phyloP scores from a whole-genome alignment of 345 rosid genomes.

The Erodium maritimum region DNA sequence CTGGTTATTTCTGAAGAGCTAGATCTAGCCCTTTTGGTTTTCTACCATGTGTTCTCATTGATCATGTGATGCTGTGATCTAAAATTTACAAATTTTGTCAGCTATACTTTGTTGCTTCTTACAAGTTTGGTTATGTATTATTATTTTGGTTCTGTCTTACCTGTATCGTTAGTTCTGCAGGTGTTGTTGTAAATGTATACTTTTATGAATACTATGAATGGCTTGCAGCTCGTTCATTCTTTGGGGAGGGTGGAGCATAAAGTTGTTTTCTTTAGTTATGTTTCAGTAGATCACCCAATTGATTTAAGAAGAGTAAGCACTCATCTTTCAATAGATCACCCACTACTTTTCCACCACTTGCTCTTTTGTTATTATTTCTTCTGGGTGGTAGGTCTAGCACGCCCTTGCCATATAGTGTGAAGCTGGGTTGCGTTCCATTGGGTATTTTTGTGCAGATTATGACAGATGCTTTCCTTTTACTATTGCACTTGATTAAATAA shows the following conservation, averaged over 20 bases:
- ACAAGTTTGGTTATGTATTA: neutral
- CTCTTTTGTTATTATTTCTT: neutral
- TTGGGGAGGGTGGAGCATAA: slow-evolving; percentile 29
- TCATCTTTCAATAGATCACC: neutral
- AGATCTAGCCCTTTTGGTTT: neutral
- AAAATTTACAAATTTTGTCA: no score
- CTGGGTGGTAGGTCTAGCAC: neutral
- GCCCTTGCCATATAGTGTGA: no score
- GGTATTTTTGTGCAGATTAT: neutral
- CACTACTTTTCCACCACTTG: neutral
- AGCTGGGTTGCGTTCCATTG: no score
- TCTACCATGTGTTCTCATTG: neutral
- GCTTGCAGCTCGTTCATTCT: slow-evolving; percentile 17
- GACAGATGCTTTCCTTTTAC: neutral
- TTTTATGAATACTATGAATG: slow-evolving; percentile 14
- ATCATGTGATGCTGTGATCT: neutral
- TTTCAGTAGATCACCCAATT: neutral
- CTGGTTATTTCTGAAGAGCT: neutral
- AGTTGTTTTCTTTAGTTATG: slow-evolving; percentile 12
- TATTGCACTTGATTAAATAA: neutral
- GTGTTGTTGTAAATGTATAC: slow-evolving; percentile 13
- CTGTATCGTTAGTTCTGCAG: slow-evolving; percentile 30
- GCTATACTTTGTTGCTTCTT: no score
- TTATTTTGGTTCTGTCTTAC: slow-evolving; percentile 6
- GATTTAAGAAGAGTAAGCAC: neutral